Evolutionary conservation across 306 rosid genomes (phyloP).

Genomic region (Quercus aquifolioides): DNA sequence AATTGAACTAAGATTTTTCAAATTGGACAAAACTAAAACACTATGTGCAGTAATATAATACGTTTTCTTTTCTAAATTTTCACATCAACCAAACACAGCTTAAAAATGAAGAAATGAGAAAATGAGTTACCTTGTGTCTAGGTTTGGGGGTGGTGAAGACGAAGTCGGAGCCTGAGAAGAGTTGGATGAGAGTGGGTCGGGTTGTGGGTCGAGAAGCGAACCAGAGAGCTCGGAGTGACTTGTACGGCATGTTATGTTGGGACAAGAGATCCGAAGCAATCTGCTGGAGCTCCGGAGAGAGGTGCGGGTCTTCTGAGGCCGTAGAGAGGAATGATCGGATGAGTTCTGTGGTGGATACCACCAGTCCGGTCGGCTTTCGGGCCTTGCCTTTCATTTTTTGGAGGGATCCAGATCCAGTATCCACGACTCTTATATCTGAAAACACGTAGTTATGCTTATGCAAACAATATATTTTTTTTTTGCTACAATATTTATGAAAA

Average conservation of each 20-base stretch:
- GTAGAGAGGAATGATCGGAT: conserved; percentile 48
- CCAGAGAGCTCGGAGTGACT: conserved; percentile 58
- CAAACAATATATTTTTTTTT: background rate
- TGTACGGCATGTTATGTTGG: conserved; percentile 46
- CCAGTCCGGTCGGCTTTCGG: conserved; percentile 43
- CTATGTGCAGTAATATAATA: too few species aligned
- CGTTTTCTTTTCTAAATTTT: background rate
- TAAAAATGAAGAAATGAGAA: background rate
- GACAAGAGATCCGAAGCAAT: conserved; percentile 49
- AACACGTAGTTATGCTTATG: too few species aligned
- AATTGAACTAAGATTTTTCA: too few species aligned
- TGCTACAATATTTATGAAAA: background rate
- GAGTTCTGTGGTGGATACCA: conserved; percentile 44
- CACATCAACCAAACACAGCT: background rate
- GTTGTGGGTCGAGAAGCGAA: conserved; percentile 35
- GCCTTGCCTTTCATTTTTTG: conserved; percentile 13
- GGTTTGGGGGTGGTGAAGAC: conserved; percentile 71
- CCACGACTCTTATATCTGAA: too few species aligned
- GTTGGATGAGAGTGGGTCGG: conserved; percentile 46
- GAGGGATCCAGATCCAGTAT: too few species aligned
- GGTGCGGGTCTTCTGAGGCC: conserved; percentile 43
- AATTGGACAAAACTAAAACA: too few species aligned
- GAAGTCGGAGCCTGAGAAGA: conserved; percentile 50
- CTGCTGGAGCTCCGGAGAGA: conserved; percentile 54
- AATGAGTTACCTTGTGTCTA: conserved; percentile 63